Evolutionary conservation across 2,329 filamentous ascomycete species (phyloP).

Genomic region (Esteya vermicola): DNA sequence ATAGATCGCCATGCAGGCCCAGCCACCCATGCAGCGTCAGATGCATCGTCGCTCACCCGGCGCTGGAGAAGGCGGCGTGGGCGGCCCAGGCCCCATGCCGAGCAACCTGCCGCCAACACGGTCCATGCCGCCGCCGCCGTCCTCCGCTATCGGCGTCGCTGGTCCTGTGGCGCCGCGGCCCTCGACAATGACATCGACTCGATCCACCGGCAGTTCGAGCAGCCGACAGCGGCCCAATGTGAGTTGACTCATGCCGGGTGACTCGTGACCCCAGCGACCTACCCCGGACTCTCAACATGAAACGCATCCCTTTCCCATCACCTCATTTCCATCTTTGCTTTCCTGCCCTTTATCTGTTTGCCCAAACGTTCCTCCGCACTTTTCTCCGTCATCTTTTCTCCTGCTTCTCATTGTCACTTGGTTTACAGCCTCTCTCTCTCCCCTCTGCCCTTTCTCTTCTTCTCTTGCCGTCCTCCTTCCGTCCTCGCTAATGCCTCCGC

Average conservation of each 20-base stretch:
- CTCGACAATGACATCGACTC: slow-evolving; percentile 47
- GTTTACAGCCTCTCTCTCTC: no score
- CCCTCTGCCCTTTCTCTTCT: neutral
- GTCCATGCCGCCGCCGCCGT: slow-evolving; percentile 50
- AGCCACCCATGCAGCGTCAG: slow-evolving; percentile 35
- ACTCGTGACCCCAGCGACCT: neutral
- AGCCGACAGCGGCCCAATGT: slow-evolving; percentile 41
- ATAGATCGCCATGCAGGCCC: slow-evolving; percentile 13
- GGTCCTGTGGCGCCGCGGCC: slow-evolving; percentile 37
- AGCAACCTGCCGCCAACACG: slow-evolving; percentile 39
- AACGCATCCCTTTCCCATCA: neutral
- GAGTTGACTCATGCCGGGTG: no score
- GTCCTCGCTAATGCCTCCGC: slow-evolving; percentile 5
- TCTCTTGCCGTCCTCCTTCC: neutral
- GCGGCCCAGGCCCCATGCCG: slow-evolving; percentile 41
- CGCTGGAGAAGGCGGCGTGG: no score
- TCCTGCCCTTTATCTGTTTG: no score
- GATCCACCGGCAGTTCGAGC: slow-evolving; percentile 27
- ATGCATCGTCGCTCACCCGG: slow-evolving; percentile 50
- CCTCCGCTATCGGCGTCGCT: slow-evolving; percentile 29
- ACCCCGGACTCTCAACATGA: neutral
- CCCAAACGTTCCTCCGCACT: no score
- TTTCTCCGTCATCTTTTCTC: neutral
- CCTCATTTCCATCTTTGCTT: neutral
- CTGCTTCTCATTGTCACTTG: neutral